Evolutionary conservation across 805 yeast genomes (phyloP), one percentile per base, ranked within the genome.

Genomic region (Candida khao-thaluensis): DNA sequence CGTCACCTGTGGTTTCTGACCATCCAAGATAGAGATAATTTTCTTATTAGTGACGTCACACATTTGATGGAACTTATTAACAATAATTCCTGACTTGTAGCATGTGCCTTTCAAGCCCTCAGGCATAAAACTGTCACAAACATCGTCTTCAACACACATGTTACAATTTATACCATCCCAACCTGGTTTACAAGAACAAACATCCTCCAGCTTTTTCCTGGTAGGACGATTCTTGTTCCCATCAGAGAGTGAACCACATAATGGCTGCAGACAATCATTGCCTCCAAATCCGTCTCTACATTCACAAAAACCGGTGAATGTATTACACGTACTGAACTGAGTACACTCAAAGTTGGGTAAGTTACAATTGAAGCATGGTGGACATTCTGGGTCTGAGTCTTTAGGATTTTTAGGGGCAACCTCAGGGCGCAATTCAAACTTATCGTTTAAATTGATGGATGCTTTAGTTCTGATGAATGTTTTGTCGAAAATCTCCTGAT

Each of bases 151-250:
- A 17, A 71, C 66, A 62, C 99, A 93, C 57, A 93, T 61, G 54
- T 85, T 93, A 72, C 99, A 93, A 56, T 93, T 93, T 55, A 93
- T 84, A 30, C 99, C 98, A 4, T 70, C 66, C 99, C 99, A 93
- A 3, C 99, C 99, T 3, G 71, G 72, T 35, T 76, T 75, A 64
- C 99, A 91, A 0, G 66, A 66, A 62, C 99, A 93, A 0, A 70
- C 49, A 1, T 71, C 61, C 10, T 72, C 74, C 31, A 18, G 32
- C 16, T 66, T 65, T 5, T 76, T 62, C 53, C 93, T 69, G 9
- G 74, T 49, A 0, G 95, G 95, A 42, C 98, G 72, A 23, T 66
- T 59, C 40, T 69, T 65, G 30, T 66, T 66, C 23, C 85, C 89
- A 45, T 78, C 81, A 0, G 81, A 62, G 12, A 90, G 69, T 0